Evolutionary conservation across 2,329 filamentous ascomycete genomes (phyloP).

Genomic region (Rhynchosporium secalis): DNA sequence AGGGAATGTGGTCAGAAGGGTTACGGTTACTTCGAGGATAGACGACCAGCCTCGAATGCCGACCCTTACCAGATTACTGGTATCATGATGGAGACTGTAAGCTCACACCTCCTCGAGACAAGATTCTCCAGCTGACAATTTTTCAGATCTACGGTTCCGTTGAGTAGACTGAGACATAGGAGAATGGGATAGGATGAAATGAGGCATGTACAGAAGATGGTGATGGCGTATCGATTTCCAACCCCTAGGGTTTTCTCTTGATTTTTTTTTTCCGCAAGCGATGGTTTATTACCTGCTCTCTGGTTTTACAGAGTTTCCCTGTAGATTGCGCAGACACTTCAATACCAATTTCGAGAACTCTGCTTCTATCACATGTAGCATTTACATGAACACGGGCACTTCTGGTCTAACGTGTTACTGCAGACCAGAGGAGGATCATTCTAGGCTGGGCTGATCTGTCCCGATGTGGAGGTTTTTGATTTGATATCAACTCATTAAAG

Average conservation of each 20-base stretch:
- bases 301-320: conserved; percentile 22
- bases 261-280: conserved; percentile 25
- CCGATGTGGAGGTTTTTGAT: no score
- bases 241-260: conserved; percentile 26
- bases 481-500: no score
- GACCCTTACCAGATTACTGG: conserved; percentile 73
- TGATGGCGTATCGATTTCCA: conserved; percentile 18
- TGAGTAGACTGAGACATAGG: conserved; percentile 22
- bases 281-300: conserved; percentile 27
- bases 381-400: not conserved
- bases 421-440: no score
- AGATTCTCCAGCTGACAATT: conserved; percentile 24
- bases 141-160: conserved; percentile 37
- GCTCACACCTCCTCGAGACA: conserved; percentile 5
- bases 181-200: conserved; percentile 17
- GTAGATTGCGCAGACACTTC: conserved; percentile 32
- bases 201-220: conserved; percentile 27
- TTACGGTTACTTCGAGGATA: conserved; percentile 92
- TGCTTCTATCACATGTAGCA: not conserved
- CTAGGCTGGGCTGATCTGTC: no score
- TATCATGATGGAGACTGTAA: conserved; percentile 43
- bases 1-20: conserved; percentile 81
- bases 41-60: conserved; percentile 80
- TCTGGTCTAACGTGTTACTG: no score
- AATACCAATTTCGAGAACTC: conserved; percentile 24